Evolutionary conservation across 73 alveolate species (phyloP).

Genomic region (Breviolum minutum): DNA sequence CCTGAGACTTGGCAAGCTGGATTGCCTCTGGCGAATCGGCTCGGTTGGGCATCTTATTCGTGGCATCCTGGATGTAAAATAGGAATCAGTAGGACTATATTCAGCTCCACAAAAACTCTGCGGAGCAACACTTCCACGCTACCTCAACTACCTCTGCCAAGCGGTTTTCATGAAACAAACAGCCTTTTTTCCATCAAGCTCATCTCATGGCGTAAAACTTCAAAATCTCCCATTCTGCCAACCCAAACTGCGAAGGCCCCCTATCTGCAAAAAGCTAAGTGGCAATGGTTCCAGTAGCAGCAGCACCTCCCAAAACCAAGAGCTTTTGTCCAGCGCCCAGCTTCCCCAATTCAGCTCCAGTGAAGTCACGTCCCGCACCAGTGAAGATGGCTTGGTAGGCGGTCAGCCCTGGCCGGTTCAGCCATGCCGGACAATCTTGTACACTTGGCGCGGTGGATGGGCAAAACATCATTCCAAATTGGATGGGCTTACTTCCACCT

Average conservation of each 20-base stretch:
- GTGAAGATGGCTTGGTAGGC: conserved; percentile 84
- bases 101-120: too few species aligned
- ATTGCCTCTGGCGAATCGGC: not conserved
- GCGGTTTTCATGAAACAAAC: not conserved
- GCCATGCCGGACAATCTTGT: too few species aligned
- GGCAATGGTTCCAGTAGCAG: conserved; percentile 84
- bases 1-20: conserved; percentile 75
- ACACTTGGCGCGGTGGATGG: too few species aligned
- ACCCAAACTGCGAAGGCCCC: not conserved
- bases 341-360: conserved; percentile 67
- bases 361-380: conserved; percentile 84
- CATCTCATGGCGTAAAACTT: not conserved
- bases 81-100: too few species aligned
- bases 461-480: too few species aligned
- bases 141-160: too few species aligned
- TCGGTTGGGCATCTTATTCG: too few species aligned
- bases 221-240: not conserved
- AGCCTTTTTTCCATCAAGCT: not conserved
- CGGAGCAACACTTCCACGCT: too few species aligned
- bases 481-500: too few species aligned
- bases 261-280: not conserved
- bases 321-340: conserved; percentile 50
- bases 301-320: conserved; percentile 86
- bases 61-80: too few species aligned
- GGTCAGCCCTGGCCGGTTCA: conserved; percentile 40